Base-by-base conservation (phyloP, 768 basidiomycete genomes). In the Coprinopsis marcescibilis region DNA sequence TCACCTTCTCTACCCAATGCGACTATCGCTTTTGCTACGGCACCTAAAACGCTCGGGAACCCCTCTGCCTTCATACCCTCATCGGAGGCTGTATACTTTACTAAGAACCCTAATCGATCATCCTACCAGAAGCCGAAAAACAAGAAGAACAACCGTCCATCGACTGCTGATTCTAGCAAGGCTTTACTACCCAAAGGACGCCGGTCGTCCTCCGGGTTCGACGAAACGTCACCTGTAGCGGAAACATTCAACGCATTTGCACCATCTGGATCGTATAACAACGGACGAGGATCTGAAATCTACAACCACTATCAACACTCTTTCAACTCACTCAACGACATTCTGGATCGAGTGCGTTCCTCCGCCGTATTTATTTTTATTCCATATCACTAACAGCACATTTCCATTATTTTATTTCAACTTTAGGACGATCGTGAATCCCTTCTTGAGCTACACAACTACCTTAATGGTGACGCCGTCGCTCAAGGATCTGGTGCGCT, bases 301-400 rank as follows among this genome's bases (percentile, higher is more conserved):
- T 91, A 89, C 63, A 68, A 76, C 53, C 85, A 89, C 51, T 89
- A 88, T 56, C 81, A 87, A 48, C 79, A 85, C 51, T 91, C 89
- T 21, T 64, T 91, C 52, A 83, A 83, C 51, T 89, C 89, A n/a
- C 66, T 91, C 47, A 70, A 76, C 48, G 85, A 88, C 57, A 89
- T 91, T 50, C 69, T 91, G 27, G 85, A 89, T 59, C 69, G 83
- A 55, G 88, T 90, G 61, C 46, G 82, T 70, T 25, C 45, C n/a
- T 43, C 13, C 24, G 7, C 39, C 34, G 39, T 38, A n/a, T 35
- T 38, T 19, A 29, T 13, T 47, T 19, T 43, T 36, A 20, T 21
- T 26, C 48, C 25, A 24, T 52, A 46, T 36, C 38, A 29, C 39
- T 39, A n/a, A 49, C 50, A 32, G 52, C 48, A n/a, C n/a, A n/a